Percentiles rank a stretch among this genome's conserved stretches.
These are phyloP conservation scores for Arthrocladium fulminans DNA, from an alignment of 2,329 filamentous ascomycete genomes.

Conservation along the genomic window DNA sequence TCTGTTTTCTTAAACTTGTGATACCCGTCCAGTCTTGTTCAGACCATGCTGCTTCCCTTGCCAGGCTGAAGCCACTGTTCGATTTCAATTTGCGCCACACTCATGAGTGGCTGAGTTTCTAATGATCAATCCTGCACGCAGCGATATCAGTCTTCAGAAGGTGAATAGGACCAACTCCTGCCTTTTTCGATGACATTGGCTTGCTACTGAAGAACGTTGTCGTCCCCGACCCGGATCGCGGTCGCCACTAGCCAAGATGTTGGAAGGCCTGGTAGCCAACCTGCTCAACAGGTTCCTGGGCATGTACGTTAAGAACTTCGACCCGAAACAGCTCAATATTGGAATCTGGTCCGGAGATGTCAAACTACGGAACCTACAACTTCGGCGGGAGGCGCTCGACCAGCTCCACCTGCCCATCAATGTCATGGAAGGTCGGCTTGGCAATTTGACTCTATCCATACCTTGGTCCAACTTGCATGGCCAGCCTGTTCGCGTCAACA, in stretches of 20 bases:
- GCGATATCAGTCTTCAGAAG: background rate
- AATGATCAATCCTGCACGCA: background rate
- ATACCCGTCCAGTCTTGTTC: background rate
- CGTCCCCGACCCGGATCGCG: slow-evolving; percentile 63
- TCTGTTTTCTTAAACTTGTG: background rate
- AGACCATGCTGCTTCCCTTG: background rate
- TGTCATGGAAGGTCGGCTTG: slow-evolving; percentile 89
- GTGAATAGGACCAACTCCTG: background rate
- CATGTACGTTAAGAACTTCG: slow-evolving; percentile 99
- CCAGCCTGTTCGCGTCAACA: slow-evolving; percentile 86
- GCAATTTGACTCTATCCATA: slow-evolving; percentile 82
- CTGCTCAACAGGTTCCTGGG: slow-evolving; percentile 98
- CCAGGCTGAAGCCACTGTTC: background rate
- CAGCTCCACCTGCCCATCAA: slow-evolving; percentile 95
- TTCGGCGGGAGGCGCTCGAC: slow-evolving; percentile 89
- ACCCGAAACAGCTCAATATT: slow-evolving; percentile 93
- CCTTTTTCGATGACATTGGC: slow-evolving; percentile 1
- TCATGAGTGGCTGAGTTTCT: background rate
- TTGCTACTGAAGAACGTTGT: background rate
- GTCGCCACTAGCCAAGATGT: slow-evolving; percentile 61
- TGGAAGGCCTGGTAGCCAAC: slow-evolving; percentile 93
- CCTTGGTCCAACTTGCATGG: slow-evolving; percentile 96
- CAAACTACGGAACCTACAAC: slow-evolving; percentile 82
- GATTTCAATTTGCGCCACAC: slow-evolving; percentile 2
- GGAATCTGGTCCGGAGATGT: slow-evolving; percentile 99